Conservation (phyloP, 2,329 filamentous ascomycete species). For the Incumbomyces delicatus region DNA sequence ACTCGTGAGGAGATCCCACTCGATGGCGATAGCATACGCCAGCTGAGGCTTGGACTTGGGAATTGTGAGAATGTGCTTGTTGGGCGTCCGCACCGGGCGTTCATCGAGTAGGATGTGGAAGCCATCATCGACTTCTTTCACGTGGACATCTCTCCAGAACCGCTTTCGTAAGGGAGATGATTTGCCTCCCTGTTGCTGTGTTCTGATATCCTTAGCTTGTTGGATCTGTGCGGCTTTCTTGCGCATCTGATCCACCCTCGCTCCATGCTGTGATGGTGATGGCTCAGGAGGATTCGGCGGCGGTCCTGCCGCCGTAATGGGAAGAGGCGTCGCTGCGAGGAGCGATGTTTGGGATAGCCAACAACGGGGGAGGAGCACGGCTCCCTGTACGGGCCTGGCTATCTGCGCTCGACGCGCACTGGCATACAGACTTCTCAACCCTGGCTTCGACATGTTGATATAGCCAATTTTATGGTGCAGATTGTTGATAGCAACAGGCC, state of each 20-base stretch:
- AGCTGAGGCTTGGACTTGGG: conserved; percentile 70
- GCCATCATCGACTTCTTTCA: conserved; percentile 51
- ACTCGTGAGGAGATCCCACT: conserved; percentile 81
- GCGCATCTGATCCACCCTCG: conserved; percentile 39
- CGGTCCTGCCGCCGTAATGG: conserved; percentile 50
- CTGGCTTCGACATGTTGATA: conserved; percentile 5
- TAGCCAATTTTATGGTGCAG: not conserved
- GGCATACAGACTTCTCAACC: not conserved
- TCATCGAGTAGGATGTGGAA: conserved; percentile 64
- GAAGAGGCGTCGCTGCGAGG: conserved; percentile 34
- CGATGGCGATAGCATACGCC: conserved; percentile 73
- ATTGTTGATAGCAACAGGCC: not conserved
- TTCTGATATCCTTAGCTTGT: conserved; percentile 34
- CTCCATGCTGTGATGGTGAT: conserved; percentile 37
- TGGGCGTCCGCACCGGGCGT: conserved; percentile 66
- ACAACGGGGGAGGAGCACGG: not conserved
- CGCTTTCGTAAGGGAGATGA: conserved; percentile 51
- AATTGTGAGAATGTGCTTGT: conserved; percentile 62
- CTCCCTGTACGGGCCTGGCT: too few relatives aligned
- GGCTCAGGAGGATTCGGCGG: conserved; percentile 49
- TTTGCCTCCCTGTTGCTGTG: conserved; percentile 25
- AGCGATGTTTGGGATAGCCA: conserved; percentile 4
- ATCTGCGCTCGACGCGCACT: not conserved
- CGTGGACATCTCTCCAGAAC: conserved; percentile 79
- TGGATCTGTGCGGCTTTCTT: conserved; percentile 42